These are phyloP conservation scores for Myxozyma vanderwaltii DNA, from an alignment of 805 yeast species.

Conservation along the genomic window DNA sequence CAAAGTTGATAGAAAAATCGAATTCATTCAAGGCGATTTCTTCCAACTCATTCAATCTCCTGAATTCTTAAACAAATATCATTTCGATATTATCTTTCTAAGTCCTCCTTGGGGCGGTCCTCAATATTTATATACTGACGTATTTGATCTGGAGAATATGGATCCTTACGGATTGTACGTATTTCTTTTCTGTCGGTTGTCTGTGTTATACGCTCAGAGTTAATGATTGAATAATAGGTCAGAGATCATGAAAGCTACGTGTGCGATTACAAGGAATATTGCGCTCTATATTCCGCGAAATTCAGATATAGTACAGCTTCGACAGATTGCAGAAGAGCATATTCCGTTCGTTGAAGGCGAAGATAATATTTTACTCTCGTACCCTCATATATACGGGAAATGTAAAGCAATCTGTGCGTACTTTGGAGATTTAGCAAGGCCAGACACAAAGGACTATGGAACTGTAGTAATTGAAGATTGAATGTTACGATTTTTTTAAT, in stretches of 20 bases:
- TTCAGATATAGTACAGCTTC: slow-evolving; percentile 30
- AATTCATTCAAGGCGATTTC: slow-evolving; percentile 55
- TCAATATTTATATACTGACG: slow-evolving; percentile 14
- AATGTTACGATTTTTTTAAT: neutral
- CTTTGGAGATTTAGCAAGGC: slow-evolving; percentile 24
- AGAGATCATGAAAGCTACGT: slow-evolving; percentile 10
- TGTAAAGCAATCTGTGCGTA: slow-evolving; percentile 31
- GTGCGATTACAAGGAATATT: slow-evolving; percentile 26
- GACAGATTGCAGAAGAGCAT: neutral
- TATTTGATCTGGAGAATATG: slow-evolving; percentile 29
- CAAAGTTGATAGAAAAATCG: slow-evolving; percentile 54
- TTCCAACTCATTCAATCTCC: slow-evolving; percentile 36
- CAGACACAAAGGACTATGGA: slow-evolving; percentile 3
- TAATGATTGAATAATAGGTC: neutral
- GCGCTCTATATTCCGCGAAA: slow-evolving; percentile 35
- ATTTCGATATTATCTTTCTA: slow-evolving; percentile 52
- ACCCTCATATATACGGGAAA: slow-evolving; percentile 16
- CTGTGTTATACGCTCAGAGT: neutral
- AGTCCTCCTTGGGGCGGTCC: slow-evolving; percentile 86
- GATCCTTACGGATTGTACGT: slow-evolving; percentile 29
- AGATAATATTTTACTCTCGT: slow-evolving; percentile 10
- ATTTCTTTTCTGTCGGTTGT: neutral
- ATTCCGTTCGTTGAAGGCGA: neutral
- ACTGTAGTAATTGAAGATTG: neutral
- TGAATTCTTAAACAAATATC: neutral